Evolutionary conservation across 495 filamentous ascomycete species (phyloP), one percentile per base, ranked within the genome.

Genomic region (Penicillium robsamsonii): DNA sequence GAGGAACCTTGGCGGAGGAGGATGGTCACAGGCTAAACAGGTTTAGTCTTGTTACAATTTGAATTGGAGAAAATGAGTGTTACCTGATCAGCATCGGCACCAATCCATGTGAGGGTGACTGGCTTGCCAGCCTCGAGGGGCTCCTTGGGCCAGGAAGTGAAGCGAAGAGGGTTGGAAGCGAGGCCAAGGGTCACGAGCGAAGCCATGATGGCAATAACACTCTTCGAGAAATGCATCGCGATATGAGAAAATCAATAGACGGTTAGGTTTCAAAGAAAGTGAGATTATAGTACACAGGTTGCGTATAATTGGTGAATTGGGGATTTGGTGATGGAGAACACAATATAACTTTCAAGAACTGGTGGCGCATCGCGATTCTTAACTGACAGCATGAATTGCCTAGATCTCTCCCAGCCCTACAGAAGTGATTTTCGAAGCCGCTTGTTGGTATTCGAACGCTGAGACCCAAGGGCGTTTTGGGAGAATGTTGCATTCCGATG

Each of bases 1-100:
- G 75, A 46, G 2, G 56, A 35, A 29, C 79, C 79, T 62, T 76
- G 68, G 27, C 78, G 74, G 22, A 81, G 66, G 29, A 69, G 73
- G 38, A 81, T 69, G 10, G 71, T 81, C 4, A 70, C 71, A 8
- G 72, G 68, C 73, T 78, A 40, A 56, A 8, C 5, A 5, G 11
- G 30, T 24, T 57, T 42, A 60, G 58, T 24, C 44, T 41, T 24
- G 22, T 51, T 24, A 31, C 3, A 1, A 15, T n/a, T 15, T 2
- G 11, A 18, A 20, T n/a, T 15, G 25, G 29, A 6, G 8, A 9
- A 13, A 3, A 27, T 15, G 10, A 0, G 9, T 45, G 20, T 44
- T 57, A 69, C 66, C 58, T 57, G 22, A 25, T 60, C 46, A 20
- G 63, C 29, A 31, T 18, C 58, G 27, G 68, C 75, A 50, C 77